These are phyloP conservation scores for Hordeum vulgare DNA, from an alignment of 176 grass and related monocot species.

Conservation along the genomic window DNA sequence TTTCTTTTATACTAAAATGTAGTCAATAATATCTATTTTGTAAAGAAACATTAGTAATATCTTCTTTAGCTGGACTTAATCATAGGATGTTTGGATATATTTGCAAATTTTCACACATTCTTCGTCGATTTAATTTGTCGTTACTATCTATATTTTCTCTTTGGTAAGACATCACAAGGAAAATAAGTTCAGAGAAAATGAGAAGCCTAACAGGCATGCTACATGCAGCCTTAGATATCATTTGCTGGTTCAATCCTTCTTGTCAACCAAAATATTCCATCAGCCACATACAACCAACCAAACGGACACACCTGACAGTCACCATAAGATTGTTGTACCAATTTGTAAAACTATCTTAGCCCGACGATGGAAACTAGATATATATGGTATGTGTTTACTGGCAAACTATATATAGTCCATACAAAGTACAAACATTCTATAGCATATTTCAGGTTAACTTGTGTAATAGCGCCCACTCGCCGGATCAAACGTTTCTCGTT, in stretches of 20 bases:
- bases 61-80: too few species aligned
- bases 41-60: too few species aligned
- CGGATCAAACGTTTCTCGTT: neutral
- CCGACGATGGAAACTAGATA: neutral
- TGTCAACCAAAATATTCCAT: neutral
- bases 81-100: too few species aligned
- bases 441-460: neutral
- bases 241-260: neutral
- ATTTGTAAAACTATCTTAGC: neutral
- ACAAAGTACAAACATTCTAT: neutral
- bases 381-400: neutral
- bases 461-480: neutral
- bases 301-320: neutral
- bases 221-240: neutral
- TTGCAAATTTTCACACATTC: neutral
- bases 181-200: neutral
- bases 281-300: neutral
- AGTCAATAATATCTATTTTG: too few species aligned
- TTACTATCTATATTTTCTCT: neutral
- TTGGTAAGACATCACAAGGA: neutral
- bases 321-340: neutral
- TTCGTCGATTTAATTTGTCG: neutral
- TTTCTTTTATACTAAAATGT: too few species aligned
- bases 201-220: neutral
- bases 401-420: neutral